phyloP scores from a whole-genome alignment of 225 moss, liverwort and hornwort genomes.

The Pseudisothecium myosuroides region DNA sequence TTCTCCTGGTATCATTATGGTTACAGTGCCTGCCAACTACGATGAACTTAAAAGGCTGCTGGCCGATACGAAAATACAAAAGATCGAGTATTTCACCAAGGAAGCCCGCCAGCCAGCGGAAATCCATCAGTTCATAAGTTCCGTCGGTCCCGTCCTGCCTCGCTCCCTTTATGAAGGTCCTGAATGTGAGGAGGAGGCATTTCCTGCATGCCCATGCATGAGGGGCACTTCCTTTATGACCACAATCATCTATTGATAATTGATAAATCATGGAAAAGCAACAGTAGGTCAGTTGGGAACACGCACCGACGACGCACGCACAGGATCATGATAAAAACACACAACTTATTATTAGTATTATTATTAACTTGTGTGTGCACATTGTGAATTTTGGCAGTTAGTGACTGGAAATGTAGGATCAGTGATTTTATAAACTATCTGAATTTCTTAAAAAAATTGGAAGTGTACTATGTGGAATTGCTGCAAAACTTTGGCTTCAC shows the following conservation, averaged over 20 bases:
- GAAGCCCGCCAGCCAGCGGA: no score
- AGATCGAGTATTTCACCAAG: neutral
- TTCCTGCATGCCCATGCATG: constrained; percentile 14
- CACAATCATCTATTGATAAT: constrained; percentile 7
- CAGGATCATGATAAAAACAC: neutral
- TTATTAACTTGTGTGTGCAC: no score
- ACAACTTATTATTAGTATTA: no score
- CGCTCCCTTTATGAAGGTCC: neutral
- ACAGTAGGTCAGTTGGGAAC: neutral
- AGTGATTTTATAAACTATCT: neutral
- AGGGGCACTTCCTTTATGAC: constrained; percentile 4
- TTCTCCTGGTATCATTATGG: neutral
- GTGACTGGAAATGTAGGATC: neutral
- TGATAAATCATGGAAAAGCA: neutral
- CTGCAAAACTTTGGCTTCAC: neutral
- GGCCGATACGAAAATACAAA: neutral
- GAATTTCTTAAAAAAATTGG: neutral
- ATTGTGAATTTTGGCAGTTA: no score
- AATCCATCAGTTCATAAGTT: neutral
- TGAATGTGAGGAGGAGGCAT: neutral
- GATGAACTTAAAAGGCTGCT: neutral
- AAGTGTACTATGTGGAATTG: neutral
- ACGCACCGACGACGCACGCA: rapidly evolving
- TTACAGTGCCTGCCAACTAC: neutral
- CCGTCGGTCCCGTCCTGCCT: no score